phyloP scores from a whole-genome alignment of 2,329 filamentous ascomycete species.

The Neodidymelliopsis sp. region DNA sequence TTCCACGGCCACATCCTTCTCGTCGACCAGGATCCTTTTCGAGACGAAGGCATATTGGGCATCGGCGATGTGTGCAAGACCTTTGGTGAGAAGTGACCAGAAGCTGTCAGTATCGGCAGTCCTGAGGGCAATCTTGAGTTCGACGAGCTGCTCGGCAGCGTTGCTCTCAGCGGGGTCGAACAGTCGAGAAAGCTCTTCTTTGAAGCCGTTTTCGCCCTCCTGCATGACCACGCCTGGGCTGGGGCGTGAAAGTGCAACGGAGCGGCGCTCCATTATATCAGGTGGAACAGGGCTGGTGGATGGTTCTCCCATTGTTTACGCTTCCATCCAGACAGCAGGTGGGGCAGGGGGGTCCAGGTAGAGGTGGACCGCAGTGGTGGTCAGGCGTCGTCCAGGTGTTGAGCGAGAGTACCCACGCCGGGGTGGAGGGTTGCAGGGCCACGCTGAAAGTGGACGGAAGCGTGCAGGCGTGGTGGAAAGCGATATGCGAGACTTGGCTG shows the following conservation, averaged over 20 bases:
- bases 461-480: conserved; percentile 16
- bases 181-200: conserved; percentile 43
- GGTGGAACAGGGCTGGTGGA: conserved; percentile 42
- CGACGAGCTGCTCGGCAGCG: conserved; percentile 66
- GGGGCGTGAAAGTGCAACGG: conserved; percentile 53
- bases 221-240: conserved; percentile 54
- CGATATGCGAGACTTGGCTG: conserved; percentile 23
- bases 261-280: conserved; percentile 52
- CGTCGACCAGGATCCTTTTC: conserved; percentile 67
- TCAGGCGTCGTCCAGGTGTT: conserved; percentile 16
- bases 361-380: conserved; percentile 16
- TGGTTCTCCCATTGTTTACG: conserved; percentile 40
- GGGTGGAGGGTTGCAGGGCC: conserved; percentile 9
- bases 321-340: conserved; percentile 32
- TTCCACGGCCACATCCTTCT: conserved; percentile 65
- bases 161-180: conserved; percentile 62
- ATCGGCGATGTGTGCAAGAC: conserved; percentile 67
- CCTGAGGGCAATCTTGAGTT: conserved; percentile 65
- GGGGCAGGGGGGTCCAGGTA: conserved; percentile 24
- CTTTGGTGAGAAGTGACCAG: conserved; percentile 70
- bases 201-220: conserved; percentile 54
- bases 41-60: conserved; percentile 74
- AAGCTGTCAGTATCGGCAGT: conserved; percentile 65
- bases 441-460: conserved; percentile 13
- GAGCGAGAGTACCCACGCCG: conserved; percentile 6